Base-by-base conservation (phyloP, 805 yeast species). In the Starmerella apis region DNA sequence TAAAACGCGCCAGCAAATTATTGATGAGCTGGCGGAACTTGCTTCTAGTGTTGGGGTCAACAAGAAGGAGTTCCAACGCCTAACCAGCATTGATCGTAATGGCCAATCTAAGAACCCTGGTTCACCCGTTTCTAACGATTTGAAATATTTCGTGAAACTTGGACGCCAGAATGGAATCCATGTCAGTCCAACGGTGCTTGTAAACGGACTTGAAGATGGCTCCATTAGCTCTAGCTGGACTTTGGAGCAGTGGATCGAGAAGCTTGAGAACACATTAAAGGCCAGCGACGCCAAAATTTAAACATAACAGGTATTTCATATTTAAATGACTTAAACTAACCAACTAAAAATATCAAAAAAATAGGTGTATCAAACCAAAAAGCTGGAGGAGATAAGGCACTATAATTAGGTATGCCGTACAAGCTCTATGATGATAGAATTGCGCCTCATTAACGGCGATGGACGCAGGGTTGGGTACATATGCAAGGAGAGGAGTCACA, bases 131-230 rank as follows among this genome's bases (percentile, higher is more conserved):
- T 71, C 77, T 2, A 71, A 65, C 30, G 94, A 85, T 60, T 59
- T 83, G 54, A 86, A 85, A 67, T 81, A 80, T 59, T 85, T 83
- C 61, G 74, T 87, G 18, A 74, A 79, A 63, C 78, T 77, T 61
- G 79, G 78, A 47, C 75, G 95, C 62, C 85, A 84, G 51, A 76
- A 80, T 37, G 86, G 90, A 39, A 77, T 83, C 33, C 95, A 86
- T 62, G 80, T 83, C n/a, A 83, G 92, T 3, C 95, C 95, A 19
- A 80, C 92, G 4, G 83, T 84, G 13, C 64, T 75, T 19, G 68
- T 86, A 35, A 76, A 85, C 63, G 95, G 95, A 1, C 76, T 82
- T 45, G 71, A 71, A 20, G 75, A 74, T 55, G 69, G 70, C 31
- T 58, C 70, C 6, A 73, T 86, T 59, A 83, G 81, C 58, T 78